Percentiles rank a stretch among this genome's conserved stretches.
Conservation (phyloP, 805 yeast genomes). For the Hanseniaspora thailandica region DNA sequence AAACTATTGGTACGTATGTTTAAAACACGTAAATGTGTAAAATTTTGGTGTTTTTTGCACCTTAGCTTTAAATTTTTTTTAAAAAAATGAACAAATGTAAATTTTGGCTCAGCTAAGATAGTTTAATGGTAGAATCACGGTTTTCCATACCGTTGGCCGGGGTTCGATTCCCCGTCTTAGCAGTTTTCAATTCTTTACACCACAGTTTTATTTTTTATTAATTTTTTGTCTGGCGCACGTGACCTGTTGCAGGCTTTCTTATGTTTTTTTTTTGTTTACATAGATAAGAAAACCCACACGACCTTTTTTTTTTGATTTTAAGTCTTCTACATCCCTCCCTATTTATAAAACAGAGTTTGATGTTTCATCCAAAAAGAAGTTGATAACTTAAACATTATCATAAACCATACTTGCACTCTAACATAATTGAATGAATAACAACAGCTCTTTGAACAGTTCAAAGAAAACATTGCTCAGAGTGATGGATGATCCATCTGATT, state of each 20-base stretch:
- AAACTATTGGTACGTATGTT: too few relatives aligned
- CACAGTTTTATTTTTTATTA: background rate
- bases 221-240: background rate
- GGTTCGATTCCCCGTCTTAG: slow-evolving; percentile 16
- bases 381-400: too few relatives aligned
- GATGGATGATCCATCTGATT: slow-evolving; percentile 1
- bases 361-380: too few relatives aligned
- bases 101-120: slow-evolving; percentile 7
- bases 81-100: background rate
- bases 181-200: background rate
- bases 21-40: too few relatives aligned
- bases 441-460: slow-evolving; percentile 5
- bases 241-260: too few relatives aligned
- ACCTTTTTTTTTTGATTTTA: background rate
- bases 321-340: too few relatives aligned
- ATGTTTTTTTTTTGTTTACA: background rate
- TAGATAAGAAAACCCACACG: background rate
- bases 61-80: background rate
- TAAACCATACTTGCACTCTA: too few relatives aligned
- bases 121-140: slow-evolving; percentile 15
- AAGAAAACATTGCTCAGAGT: background rate
- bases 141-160: slow-evolving; percentile 15
- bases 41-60: too few relatives aligned
- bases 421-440: too few relatives aligned
- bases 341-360: too few relatives aligned